These are phyloP conservation scores for Inonotus obliquus DNA, from an alignment of 1,284 basidiomycete genomes.

Conservation along the genomic window DNA sequence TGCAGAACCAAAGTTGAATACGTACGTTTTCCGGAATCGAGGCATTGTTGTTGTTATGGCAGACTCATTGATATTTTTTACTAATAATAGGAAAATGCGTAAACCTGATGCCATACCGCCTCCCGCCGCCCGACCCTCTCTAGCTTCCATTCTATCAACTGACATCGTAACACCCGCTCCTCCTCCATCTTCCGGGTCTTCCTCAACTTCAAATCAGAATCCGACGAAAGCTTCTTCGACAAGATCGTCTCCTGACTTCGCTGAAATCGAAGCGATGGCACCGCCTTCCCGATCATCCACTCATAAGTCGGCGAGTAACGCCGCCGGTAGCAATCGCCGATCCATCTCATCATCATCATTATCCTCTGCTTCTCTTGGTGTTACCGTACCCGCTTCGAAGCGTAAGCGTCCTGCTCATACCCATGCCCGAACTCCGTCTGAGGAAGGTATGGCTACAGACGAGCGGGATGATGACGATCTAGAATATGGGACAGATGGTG, in stretches of 20 bases:
- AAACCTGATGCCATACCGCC: conserved; percentile 63
- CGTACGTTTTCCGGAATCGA: conserved; percentile 45
- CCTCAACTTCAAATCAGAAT: neutral
- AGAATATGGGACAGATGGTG: conserved; percentile 58
- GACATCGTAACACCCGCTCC: conserved; percentile 16
- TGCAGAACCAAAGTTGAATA: conserved; percentile 85
- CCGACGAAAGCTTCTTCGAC: neutral
- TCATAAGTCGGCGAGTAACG: neutral
- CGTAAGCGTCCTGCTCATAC: conserved; percentile 6
- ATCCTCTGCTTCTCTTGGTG: conserved; percentile 11
- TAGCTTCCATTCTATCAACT: conserved; percentile 31
- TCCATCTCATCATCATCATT: conserved; percentile 20
- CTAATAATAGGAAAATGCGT: conserved; percentile 76
- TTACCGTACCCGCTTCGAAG: conserved; percentile 12
- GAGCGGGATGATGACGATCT: conserved; percentile 45
- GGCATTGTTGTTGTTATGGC: neutral
- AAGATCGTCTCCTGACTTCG: conserved; percentile 1
- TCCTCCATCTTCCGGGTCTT: neutral
- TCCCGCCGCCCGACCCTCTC: conserved; percentile 29
- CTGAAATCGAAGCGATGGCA: conserved; percentile 3
- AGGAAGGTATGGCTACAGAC: conserved; percentile 29
- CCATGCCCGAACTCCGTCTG: conserved; percentile 21
- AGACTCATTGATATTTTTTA: conserved; percentile 10
- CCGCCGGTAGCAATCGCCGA: conserved; percentile 10
- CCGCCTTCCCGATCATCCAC: conserved; percentile 16